Percentiles rank a stretch among this genome's conserved stretches.
Conservation (phyloP, 1,139 yeast species). For the Candida albicans region DNA sequence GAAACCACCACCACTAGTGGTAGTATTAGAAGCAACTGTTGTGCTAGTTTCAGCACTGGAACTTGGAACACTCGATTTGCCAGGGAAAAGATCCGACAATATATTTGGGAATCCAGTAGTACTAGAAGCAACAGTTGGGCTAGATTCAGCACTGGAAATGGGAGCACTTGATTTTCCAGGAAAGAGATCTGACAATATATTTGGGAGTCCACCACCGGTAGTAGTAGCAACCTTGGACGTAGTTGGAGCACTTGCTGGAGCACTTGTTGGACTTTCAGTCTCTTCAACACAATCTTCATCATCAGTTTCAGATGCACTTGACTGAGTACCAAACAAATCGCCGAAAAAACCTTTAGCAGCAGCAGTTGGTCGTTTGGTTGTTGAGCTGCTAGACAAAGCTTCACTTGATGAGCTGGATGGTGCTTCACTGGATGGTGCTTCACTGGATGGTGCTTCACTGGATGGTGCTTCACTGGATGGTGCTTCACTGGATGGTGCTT, state of each 20-base stretch:
- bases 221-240: neutral
- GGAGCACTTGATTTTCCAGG: neutral
- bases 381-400: conserved; percentile 9
- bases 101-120: neutral
- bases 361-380: neutral
- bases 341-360: conserved; percentile 2
- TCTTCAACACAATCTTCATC: conserved; percentile 8
- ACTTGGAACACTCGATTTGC: neutral
- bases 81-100: neutral
- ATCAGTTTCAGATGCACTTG: conserved; percentile 1
- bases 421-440: neutral
- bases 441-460: too few relatives aligned
- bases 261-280: conserved; percentile 2
- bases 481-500: neutral
- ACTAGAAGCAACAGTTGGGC: conserved; percentile 1
- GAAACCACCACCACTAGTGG: neutral
- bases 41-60: conserved; percentile 3
- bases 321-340: conserved; percentile 1
- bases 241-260: conserved; percentile 3
- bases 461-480: conserved; percentile 1
- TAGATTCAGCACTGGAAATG: neutral
- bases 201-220: neutral
- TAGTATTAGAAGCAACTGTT: conserved; percentile 1
- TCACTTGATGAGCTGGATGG: neutral
- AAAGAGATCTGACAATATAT: neutral